Evolutionary conservation across 23 red algal species (phyloP), one percentile per base, ranked within the genome.

Genomic region (Cyanidiococcus yangmingshanensis): DNA sequence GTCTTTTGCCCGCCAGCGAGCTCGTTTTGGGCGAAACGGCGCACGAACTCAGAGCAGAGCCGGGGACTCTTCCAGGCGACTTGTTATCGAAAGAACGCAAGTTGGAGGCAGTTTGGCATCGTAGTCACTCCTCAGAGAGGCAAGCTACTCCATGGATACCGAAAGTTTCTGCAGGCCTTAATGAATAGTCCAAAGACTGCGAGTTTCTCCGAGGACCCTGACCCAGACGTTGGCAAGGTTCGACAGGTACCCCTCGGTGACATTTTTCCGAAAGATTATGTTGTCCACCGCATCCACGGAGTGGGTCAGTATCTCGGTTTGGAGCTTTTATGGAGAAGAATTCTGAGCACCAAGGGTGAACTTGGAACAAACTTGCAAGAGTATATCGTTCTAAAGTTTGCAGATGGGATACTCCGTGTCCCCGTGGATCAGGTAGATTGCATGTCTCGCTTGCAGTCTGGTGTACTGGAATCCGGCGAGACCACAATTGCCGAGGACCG

Each of bases 231-330:
- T 15, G 45, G 45, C 7, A 54, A 54, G 45, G 12, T 54, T 54
- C 45, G 45, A 54, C 12, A 7, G 21, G 45, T 54, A 7, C 45
- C 45, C 12, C 45, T 71, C 63, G 63, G 63, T 7, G 63, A 25
- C n/a, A 25, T 71, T 7, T 35, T 32, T 71, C 63, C 63, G n/a
- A 35, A 35, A 7, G 63, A 71, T 29, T 71, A 71, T 29, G 63
- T 71, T 25, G 63, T 71, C 16, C 63, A 71, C 63, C 7, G 27
- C n/a, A 35, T 12, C 3, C 27, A 71, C 63, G 63, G 63, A 2
- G 63, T 71, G 63, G 63, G n/a, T 12, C 3, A 32, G 63, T 71
- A 71, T 35, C 21, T 32, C n/a, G 63, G 63, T 25, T 35, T 71
- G 63, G n/a, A 71, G 63, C 7, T 35, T 12, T 35, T 25, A 32